Conservation (phyloP, 805 yeast species). For the Yarrowia sp. region DNA sequence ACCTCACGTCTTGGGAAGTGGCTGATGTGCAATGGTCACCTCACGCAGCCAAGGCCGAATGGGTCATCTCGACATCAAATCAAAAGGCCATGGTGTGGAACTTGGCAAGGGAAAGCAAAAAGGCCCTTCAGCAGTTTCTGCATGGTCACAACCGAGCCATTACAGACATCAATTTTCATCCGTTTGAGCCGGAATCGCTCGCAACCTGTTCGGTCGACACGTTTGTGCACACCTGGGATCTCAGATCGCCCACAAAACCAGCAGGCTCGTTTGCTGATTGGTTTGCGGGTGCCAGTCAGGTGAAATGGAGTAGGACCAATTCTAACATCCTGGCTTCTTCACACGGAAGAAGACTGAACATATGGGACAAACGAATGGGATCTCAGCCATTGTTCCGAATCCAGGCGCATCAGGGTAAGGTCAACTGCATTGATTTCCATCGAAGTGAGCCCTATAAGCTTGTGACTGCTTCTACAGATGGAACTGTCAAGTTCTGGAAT, state of each 20-base stretch:
- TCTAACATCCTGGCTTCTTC: conserved; percentile 82
- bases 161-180: conserved; percentile 93
- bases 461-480: conserved; percentile 86
- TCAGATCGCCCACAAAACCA: conserved; percentile 76
- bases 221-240: conserved; percentile 87
- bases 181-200: conserved; percentile 79
- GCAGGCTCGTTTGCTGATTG: conserved; percentile 87
- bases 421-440: conserved; percentile 88
- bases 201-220: conserved; percentile 96
- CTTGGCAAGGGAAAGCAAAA: conserved; percentile 68
- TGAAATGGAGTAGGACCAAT: conserved; percentile 85
- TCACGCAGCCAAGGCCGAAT: conserved; percentile 78
- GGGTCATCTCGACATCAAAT: conserved; percentile 94
- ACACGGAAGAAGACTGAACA: conserved; percentile 77
- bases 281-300: conserved; percentile 94
- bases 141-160: conserved; percentile 94
- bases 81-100: conserved; percentile 98
- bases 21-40: conserved; percentile 99
- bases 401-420: conserved; percentile 80
- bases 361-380: conserved; percentile 91
- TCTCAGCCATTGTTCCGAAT: conserved; percentile 73
- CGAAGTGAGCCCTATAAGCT: conserved; percentile 64
- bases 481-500: conserved; percentile 85
- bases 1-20: conserved; percentile 95
- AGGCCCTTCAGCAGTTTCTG: conserved; percentile 83